Percentiles rank a stretch among this genome's conserved stretches.
Evolutionary conservation across 441 rosid species (phyloP).

Genomic region (Cnidoscolus chayamansa): DNA sequence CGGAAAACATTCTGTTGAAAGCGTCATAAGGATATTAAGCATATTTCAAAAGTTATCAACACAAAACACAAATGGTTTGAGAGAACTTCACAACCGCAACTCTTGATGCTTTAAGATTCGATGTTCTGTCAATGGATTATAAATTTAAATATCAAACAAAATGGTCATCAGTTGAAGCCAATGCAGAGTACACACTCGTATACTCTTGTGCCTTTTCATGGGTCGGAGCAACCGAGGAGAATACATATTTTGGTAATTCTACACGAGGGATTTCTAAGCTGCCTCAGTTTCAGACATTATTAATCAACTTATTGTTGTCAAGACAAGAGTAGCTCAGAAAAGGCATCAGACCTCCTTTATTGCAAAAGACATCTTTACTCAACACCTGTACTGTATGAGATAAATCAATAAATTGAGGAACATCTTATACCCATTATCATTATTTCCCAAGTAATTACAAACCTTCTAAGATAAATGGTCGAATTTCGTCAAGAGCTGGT

Average conservation of each 20-base stretch:
- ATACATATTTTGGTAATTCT: background rate
- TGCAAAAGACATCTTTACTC: conserved; percentile 48
- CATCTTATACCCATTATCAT: conserved; percentile 23
- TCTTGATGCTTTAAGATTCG: too few species aligned
- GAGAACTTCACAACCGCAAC: too few species aligned
- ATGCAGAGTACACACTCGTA: too few species aligned
- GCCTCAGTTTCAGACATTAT: conserved; percentile 1
- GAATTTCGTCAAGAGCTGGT: conserved; percentile 33
- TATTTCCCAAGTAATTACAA: conserved; percentile 58
- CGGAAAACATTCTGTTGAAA: background rate
- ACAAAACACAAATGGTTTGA: too few species aligned
- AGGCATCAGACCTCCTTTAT: conserved; percentile 36
- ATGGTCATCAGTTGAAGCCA: too few species aligned
- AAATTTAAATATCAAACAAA: too few species aligned
- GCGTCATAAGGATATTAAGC: too few species aligned
- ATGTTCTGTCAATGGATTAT: too few species aligned
- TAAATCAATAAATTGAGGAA: conserved; percentile 37
- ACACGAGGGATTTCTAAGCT: background rate
- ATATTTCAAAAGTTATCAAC: too few species aligned
- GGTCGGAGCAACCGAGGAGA: too few species aligned
- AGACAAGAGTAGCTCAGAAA: conserved; percentile 27
- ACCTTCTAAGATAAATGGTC: conserved; percentile 88
- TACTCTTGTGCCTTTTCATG: too few species aligned
- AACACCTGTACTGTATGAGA: conserved; percentile 59
- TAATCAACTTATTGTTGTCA: conserved; percentile 11